phyloP scores from a whole-genome alignment of 768 basidiomycete genomes.

The Hortiboletus flavorubellus region DNA sequence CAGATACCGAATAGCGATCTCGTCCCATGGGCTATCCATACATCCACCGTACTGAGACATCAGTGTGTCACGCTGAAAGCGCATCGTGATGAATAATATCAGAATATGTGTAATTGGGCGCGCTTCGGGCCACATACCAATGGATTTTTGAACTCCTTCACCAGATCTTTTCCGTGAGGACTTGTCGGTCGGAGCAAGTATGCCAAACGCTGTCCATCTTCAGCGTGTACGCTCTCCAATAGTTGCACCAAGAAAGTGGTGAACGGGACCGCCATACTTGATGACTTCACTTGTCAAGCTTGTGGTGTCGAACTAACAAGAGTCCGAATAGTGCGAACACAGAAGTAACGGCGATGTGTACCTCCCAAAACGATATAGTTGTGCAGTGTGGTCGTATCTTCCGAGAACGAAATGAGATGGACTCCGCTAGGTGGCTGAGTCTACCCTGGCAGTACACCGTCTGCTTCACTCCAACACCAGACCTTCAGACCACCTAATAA shows the following conservation, averaged over 20 bases:
- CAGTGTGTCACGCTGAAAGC: conserved; percentile 24
- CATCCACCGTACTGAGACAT: conserved; percentile 47
- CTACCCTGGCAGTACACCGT: no score
- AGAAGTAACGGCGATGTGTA: background rate
- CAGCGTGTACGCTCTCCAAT: conserved; percentile 54
- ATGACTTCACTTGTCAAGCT: background rate
- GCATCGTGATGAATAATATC: conserved; percentile 32
- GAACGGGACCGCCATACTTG: conserved; percentile 44
- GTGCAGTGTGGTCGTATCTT: background rate
- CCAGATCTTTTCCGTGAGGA: conserved; percentile 71
- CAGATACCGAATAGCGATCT: conserved; percentile 81
- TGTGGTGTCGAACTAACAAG: background rate
- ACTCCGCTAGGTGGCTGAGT: no score
- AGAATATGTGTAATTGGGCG: background rate
- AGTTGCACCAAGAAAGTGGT: conserved; percentile 58
- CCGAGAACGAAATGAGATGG: background rate
- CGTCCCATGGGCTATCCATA: conserved; percentile 78
- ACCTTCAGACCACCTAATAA: background rate
- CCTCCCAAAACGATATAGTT: background rate
- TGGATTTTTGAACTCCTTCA: conserved; percentile 66
- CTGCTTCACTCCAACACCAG: background rate
- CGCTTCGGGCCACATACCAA: conserved; percentile 34
- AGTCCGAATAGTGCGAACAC: background rate
- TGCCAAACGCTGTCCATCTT: conserved; percentile 68
- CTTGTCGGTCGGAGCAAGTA: conserved; percentile 75